Percentiles rank a stretch among this genome's conserved stretches.
Evolutionary conservation across 1,139 yeast species (phyloP).

Genomic region (Hemisphaericaspora xylanilytica): DNA sequence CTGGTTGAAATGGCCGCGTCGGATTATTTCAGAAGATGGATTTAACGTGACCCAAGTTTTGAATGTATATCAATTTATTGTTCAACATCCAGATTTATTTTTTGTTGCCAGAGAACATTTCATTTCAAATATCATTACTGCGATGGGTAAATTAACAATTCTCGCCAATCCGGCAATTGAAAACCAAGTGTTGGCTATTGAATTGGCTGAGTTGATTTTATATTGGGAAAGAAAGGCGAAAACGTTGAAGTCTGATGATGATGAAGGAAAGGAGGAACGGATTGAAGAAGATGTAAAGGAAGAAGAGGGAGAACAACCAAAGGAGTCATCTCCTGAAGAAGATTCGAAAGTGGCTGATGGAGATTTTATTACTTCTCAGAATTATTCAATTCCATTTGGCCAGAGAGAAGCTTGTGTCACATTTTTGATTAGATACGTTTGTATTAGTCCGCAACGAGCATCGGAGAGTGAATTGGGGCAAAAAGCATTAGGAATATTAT

Average conservation of each 20-base stretch:
- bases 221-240: constrained; percentile 74
- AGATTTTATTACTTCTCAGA: constrained; percentile 42
- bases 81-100: constrained; percentile 80
- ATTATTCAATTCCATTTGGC: constrained; percentile 66
- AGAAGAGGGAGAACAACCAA: constrained; percentile 19
- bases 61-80: constrained; percentile 86
- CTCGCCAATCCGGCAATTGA: constrained; percentile 79
- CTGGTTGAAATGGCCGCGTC: constrained; percentile 96
- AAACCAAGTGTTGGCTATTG: constrained; percentile 82
- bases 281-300: constrained; percentile 8
- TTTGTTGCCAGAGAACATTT: constrained; percentile 87
- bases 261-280: constrained; percentile 11
- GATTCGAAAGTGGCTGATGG: constrained; percentile 13
- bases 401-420: constrained; percentile 93
- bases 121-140: constrained; percentile 84
- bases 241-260: constrained; percentile 18
- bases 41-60: constrained; percentile 78
- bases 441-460: constrained; percentile 83
- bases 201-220: constrained; percentile 78
- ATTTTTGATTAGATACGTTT: constrained; percentile 81
- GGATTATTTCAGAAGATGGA: constrained; percentile 89
- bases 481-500: constrained; percentile 72
- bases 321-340: constrained; percentile 10
- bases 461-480: constrained; percentile 82
- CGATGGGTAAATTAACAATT: constrained; percentile 89